A percentile compares a stretch with the other conserved stretches of the same genome.
phyloP scores from a whole-genome alignment of 148 eudicot species.

The Fagopyrum esculentum region DNA sequence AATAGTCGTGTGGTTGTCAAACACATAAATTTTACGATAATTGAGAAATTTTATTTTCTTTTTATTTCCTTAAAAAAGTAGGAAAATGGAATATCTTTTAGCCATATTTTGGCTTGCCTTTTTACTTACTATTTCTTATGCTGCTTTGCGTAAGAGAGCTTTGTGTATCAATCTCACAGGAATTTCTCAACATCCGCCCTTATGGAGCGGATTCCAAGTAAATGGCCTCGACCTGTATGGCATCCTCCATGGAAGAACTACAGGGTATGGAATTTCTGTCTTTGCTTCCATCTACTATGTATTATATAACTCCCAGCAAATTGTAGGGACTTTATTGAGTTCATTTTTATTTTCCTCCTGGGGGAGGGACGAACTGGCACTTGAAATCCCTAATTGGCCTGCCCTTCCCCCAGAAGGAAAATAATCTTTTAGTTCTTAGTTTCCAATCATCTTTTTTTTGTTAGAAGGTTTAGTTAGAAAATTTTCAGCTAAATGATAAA shows the following conservation, averaged over 20 bases:
- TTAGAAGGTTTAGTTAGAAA: too few relatives aligned
- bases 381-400: too few relatives aligned
- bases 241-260: slow-evolving; percentile 23
- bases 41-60: background rate
- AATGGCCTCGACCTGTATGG: slow-evolving; percentile 20
- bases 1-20: background rate
- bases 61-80: background rate
- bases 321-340: background rate
- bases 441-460: too few relatives aligned
- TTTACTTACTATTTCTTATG: background rate
- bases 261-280: slow-evolving; percentile 15
- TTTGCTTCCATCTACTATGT: background rate
- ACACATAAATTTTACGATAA: background rate
- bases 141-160: background rate
- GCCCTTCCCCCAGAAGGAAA: too few relatives aligned
- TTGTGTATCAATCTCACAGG: background rate
- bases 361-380: too few relatives aligned
- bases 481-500: too few relatives aligned
- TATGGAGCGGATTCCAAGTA: slow-evolving; percentile 23
- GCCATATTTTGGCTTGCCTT: background rate
- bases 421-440: too few relatives aligned
- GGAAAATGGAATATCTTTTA: background rate
- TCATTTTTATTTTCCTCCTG: background rate
- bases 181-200: slow-evolving; percentile 21
- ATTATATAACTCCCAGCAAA: background rate